Percentiles rank a stretch among this genome's conserved stretches.
These are phyloP conservation scores for Phytophthora sansomeana DNA, from an alignment of 352 stramenopile species.

Conservation along the genomic window DNA sequence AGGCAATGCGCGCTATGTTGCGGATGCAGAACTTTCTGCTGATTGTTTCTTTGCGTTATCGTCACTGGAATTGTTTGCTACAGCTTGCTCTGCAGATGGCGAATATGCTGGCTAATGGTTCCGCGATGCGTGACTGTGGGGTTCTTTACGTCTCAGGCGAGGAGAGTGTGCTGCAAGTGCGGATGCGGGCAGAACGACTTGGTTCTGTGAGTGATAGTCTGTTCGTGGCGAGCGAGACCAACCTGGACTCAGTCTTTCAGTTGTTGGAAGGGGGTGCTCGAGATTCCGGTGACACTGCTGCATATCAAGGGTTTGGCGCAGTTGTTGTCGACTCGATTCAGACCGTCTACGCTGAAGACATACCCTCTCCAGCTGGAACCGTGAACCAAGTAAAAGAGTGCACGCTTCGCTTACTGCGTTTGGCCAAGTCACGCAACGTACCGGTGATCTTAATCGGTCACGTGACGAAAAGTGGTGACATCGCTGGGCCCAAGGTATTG, in stretches of 20 bases:
- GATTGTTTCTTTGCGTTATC: neutral
- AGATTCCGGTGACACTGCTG: conserved; percentile 2
- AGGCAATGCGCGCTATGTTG: neutral
- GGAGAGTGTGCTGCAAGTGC: conserved; percentile 96
- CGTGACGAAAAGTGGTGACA: conserved; percentile 97
- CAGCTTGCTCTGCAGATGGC: conserved; percentile 94
- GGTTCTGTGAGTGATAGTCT: conserved; percentile 69
- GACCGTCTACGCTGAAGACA: conserved; percentile 93
- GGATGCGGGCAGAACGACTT: conserved; percentile 91
- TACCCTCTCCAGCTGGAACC: conserved; percentile 77
- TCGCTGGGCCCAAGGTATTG: conserved; percentile 94
- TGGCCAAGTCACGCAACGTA: conserved; percentile 93
- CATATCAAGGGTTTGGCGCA: conserved; percentile 50
- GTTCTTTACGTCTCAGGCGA: conserved; percentile 97
- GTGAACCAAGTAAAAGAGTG: conserved; percentile 97
- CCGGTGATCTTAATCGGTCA: conserved; percentile 96
- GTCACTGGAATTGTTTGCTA: neutral
- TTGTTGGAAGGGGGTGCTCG: conserved; percentile 52
- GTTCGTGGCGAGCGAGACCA: conserved; percentile 87
- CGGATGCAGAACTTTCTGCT: neutral
- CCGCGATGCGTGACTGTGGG: conserved; percentile 35
- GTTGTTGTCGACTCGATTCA: conserved; percentile 98
- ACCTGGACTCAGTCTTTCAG: conserved; percentile 77
- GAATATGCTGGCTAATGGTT: conserved; percentile 74
- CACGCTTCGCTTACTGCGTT: conserved; percentile 92